Evolutionary conservation across 148 eudicot species (phyloP), one percentile per base, ranked within the genome.

Genomic region (Polygonum aviculare): DNA sequence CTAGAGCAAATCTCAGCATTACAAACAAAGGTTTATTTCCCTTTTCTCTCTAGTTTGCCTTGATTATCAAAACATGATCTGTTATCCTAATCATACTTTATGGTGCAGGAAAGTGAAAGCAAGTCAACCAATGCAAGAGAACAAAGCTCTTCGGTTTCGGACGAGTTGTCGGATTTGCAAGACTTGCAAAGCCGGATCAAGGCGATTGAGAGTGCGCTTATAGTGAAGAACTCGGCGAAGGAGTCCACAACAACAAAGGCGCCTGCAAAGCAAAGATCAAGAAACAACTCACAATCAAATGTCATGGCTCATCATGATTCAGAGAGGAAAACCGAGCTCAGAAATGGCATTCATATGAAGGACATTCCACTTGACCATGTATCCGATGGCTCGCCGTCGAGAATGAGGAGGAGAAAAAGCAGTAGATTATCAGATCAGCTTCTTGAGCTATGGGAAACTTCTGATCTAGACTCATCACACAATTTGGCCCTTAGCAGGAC

Each of bases 341-440:
- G 77, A 74, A 88, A 75, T 35, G 85, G 90, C 35, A 80, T 79
- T 44, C 81, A 79, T 60, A 89, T 91, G 89, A 95, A 93, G 81
- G 99, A 95, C 77, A 92, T 95, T 79, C 99, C 94, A 55, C 87
- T 95, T 0, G 99, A 95, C 84, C 85, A 89, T 50, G 85, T 79
- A 69, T 90, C 98, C 11, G 82, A 87, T 41, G 77, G 79, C 47
- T 84, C 91, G 62, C 59, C 76, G 18, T 47, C 38, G 36, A 77
- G 80, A 52, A 60, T 41, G 21, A 87, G 86, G 67, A 84, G 83
- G 79, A 88, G 89, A 81, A 84, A 80, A 50, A 82, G 77, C 69
- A 80, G 77, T 35, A 78, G 84, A 55, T 72, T 85, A 7, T 88
- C 87, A 71, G 96, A 93, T 78, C 89, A 83, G 77, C 88, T 93